Percentiles rank a stretch among this genome's conserved stretches.
Evolutionary conservation across 768 basidiomycete genomes (phyloP).

Genomic region (Boletus sp.): DNA sequence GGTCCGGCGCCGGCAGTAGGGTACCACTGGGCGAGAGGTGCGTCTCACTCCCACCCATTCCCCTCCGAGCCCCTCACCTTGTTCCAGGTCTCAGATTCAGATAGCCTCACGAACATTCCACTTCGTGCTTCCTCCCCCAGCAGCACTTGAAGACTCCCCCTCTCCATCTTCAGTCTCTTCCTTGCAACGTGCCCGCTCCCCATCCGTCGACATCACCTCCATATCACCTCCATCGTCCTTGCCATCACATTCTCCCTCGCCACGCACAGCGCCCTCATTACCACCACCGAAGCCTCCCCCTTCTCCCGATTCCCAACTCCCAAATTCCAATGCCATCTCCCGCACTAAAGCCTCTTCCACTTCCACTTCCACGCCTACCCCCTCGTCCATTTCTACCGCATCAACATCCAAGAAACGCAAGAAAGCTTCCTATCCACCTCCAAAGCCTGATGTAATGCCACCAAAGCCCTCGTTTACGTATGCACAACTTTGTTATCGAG

Average conservation of each 20-base stretch:
- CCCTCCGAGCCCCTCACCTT: constrained; percentile 11
- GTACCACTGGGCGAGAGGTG: constrained; percentile 86
- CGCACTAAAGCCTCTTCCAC: constrained; percentile 35
- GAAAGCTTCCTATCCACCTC: constrained; percentile 45
- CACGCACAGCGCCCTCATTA: constrained; percentile 42
- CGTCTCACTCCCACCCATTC: constrained; percentile 13
- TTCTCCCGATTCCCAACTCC: constrained; percentile 50
- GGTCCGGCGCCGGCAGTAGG: constrained; percentile 83
- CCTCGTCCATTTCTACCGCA: too few relatives aligned
- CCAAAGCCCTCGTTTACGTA: constrained; percentile 90
- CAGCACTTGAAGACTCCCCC: constrained; percentile 74
- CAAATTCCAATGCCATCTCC: constrained; percentile 59
- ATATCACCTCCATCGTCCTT: constrained; percentile 80
- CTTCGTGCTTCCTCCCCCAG: constrained; percentile 90
- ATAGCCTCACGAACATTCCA: constrained; percentile 97
- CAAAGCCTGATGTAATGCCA: constrained; percentile 73
- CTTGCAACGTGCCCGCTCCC: constrained; percentile 64
- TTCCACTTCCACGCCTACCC: constrained; percentile 22
- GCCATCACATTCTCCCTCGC: constrained; percentile 72
- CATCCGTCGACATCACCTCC: constrained; percentile 78
- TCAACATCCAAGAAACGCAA: constrained; percentile 64
- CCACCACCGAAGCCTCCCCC: constrained; percentile 45
- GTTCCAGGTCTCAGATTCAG: constrained; percentile 83
- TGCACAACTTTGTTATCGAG: constrained; percentile 86
- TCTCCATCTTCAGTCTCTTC: constrained; percentile 78